Conservation (phyloP, 345 rosid species). For the Moricandia moricandioides region DNA sequence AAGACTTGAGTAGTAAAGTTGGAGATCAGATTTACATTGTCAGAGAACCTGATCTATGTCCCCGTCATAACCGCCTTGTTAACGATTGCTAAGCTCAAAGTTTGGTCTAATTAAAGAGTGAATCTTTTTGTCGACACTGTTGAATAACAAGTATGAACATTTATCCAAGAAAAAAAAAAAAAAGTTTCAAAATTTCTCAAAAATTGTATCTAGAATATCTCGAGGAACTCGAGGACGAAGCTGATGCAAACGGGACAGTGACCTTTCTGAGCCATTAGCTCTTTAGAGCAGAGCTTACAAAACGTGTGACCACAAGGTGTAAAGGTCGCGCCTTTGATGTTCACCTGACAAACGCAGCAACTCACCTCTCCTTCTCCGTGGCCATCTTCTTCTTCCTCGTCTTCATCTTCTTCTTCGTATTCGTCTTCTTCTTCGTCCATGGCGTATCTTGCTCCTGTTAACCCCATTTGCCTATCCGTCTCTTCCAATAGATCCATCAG, state of each 20-base stretch:
- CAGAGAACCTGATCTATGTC: constrained; percentile 59
- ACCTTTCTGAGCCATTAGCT: constrained; percentile 85
- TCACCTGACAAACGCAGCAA: constrained; percentile 85
- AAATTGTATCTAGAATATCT: constrained; percentile 55
- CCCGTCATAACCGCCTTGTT: constrained; percentile 19
- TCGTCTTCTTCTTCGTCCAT: constrained; percentile 44
- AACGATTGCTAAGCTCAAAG: constrained; percentile 25
- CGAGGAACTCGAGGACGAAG: constrained; percentile 76
- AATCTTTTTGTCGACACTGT: background rate
- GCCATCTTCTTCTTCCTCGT: constrained; percentile 33
- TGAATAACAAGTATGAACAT: background rate
- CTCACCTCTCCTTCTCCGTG: constrained; percentile 45
- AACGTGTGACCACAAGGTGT: constrained; percentile 92
- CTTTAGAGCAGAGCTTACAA: constrained; percentile 91
- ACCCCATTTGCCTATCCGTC: constrained; percentile 68
- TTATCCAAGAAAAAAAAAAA: background rate
- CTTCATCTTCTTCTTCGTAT: constrained; percentile 40
- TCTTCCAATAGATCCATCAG: constrained; percentile 86
- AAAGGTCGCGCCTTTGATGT: constrained; percentile 80
- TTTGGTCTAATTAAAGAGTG: background rate
- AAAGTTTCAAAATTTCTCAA: background rate
- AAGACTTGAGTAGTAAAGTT: constrained; percentile 46
- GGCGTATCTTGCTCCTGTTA: constrained; percentile 53
- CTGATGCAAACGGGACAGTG: constrained; percentile 87
- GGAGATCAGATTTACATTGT: constrained; percentile 90